Percentiles rank a stretch among this genome's conserved stretches.
These are phyloP conservation scores for Vigna radiata DNA, from an alignment of 306 rosid genomes.

Conservation along the genomic window DNA sequence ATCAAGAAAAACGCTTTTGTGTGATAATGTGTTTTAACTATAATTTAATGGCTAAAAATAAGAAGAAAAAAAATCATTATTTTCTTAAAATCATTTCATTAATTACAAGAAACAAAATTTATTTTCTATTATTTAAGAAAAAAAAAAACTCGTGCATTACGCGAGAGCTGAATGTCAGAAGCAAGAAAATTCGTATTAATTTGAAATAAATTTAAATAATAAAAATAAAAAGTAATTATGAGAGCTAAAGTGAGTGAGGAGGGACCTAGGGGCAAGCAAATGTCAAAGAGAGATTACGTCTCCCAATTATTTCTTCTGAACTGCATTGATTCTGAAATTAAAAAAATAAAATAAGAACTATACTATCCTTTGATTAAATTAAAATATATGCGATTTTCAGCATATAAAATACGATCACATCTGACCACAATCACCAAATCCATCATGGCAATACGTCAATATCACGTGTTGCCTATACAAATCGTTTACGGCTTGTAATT, in stretches of 20 bases:
- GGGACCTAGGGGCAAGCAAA: no score
- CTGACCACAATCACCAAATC: slow-evolving; percentile 24
- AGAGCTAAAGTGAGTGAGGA: neutral
- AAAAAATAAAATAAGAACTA: neutral
- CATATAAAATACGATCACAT: neutral
- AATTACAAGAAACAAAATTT: no score
- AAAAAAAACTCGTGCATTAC: no score
- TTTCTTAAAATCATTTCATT: no score
- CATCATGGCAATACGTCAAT: neutral
- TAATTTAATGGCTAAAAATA: no score
- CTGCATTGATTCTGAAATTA: neutral
- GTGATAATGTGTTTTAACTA: no score
- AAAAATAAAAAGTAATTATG: neutral
- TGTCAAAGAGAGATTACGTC: neutral
- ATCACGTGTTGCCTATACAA: slow-evolving; percentile 17
- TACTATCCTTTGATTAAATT: neutral
- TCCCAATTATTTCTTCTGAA: neutral
- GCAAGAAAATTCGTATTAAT: no score
- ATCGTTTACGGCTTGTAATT: slow-evolving; percentile 3
- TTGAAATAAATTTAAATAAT: no score
- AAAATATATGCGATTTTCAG: neutral
- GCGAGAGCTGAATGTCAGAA: no score
- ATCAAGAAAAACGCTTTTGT: no score
- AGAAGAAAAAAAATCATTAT: no score
- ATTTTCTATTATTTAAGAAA: no score